Base-by-base conservation (phyloP, 169 alveolate species). In the Toxoplasma gondii region DNA sequence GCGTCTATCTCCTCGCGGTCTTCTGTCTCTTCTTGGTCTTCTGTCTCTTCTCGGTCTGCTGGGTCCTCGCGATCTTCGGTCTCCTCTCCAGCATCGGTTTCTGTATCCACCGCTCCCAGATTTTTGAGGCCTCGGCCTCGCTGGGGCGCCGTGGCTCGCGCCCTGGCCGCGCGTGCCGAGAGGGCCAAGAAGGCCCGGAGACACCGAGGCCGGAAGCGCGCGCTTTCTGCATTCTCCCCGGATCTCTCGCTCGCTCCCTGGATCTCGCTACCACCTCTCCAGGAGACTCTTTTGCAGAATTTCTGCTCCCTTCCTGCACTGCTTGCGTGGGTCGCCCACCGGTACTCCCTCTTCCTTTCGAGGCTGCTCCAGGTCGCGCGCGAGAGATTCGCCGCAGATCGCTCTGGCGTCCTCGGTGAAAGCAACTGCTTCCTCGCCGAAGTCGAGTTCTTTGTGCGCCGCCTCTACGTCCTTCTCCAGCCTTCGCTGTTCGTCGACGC, bases 401-500 rank as follows among this genome's bases (percentile, higher is more conserved):
- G 31, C 74, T 64, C 74, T 16, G n/a, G 74, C 31, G 1, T 31
- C 7, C 34, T 31, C 1, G 74, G 34, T 31, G 74, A 4, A 27
- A 27, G 7, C 29, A 31, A 64, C 74, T 16, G 34, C n/a, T 27
- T 64, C 34, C 74, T 64, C 34, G 74, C 74, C n/a, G 74, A 64
- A 16, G 74, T 64, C 82, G 70, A 88, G 58, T n/a, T 7, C 64
- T 88, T 88, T 39, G 58, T 88, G 31, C 44, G 70, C 67, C 44
- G 93, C 22, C 93, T 88, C 29, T 88, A 88, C 43, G 84, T 38
- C 0, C 69, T 64, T 0, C 38, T 88, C 86, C 93, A 88, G 93
- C 93, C 93, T 34, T 54, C 86, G 36, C 67, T 64, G 29, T n/a
- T 43, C 34, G 64, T 88, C 41, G 93, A 88, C 41, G 93, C 93